Base-by-base conservation (phyloP, 306 rosid species). In the Urtica urens region DNA sequence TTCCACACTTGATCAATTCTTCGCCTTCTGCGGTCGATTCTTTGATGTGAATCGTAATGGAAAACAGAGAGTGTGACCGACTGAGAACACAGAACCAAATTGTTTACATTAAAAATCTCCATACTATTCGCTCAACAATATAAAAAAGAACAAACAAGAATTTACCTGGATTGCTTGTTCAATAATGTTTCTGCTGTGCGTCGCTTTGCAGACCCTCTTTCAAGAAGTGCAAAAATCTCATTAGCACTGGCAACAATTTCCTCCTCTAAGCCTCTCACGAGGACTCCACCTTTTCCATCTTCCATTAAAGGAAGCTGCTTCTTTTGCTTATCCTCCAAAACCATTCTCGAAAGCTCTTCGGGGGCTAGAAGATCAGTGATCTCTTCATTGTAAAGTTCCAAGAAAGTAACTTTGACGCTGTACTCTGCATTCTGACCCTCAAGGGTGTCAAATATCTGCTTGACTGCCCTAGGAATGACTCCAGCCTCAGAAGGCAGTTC, bases 11-110 rank as follows among this genome's bases (percentile, higher is more conserved):
- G 20, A 92, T 92, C 26, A 92, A 71, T 49, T 92, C 99, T 76
- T 92, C 99, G 13, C 99, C 99, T 65, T 92, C 96, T 14, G 99
- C 94, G 19, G 99, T 92, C 58, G 99, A 66, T 73, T 92, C 99
- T 57, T 85, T 92, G 26, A 92, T 92, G 67, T 92, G 99, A 58
- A 92, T 92, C n/a, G 99, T 92, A 51, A 92, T 85, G 7, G 94
- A 85, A 72, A 92, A 92, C 44, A 85, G 69, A 38, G 99, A 92
- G 74, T 92, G 99, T 20, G 99, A 92, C 47, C 99, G 99, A 78
- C 99, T 92, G 78, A 56, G 75, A 28, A 6, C 24, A 7, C 24
- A 37, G 45, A 57, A 62, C 26, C 30, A 4, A 9, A 62, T 5
- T 59, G 13, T 47, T 18, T 40, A 37, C 28, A 55, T n/a, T 21